Conservation (phyloP, 225 moss, liverwort and hornwort genomes). For the Anthoceros angustus region DNA sequence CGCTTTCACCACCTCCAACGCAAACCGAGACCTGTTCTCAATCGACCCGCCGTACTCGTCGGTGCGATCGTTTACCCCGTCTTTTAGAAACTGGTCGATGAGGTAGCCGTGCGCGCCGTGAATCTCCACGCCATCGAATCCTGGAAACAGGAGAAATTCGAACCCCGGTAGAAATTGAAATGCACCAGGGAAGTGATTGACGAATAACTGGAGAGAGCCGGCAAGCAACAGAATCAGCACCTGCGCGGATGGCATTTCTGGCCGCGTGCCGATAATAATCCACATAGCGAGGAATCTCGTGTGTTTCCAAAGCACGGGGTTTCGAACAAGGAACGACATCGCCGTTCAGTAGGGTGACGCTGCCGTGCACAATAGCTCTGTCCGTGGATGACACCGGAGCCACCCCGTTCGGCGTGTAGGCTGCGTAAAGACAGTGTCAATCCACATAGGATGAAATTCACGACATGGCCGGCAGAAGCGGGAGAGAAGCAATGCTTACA, state of each 20-base stretch:
- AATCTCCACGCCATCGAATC: constrained; percentile 81
- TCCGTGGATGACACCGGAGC: constrained; percentile 5
- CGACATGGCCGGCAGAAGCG: too few species aligned
- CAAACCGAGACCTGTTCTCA: constrained; percentile 26
- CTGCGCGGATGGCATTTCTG: constrained; percentile 42
- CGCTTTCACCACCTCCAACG: constrained; percentile 25
- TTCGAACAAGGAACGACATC: constrained; percentile 19
- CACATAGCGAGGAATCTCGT: constrained; percentile 15
- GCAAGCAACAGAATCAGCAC: too few species aligned
- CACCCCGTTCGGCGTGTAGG: constrained; percentile 5
- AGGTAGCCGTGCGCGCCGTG: constrained; percentile 66
- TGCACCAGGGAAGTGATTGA: too few species aligned
- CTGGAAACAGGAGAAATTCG: too few species aligned
- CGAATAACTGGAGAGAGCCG: too few species aligned
- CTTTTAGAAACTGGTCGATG: constrained; percentile 22
- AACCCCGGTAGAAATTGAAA: too few species aligned
- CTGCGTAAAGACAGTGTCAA: too few species aligned
- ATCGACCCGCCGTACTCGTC: constrained; percentile 15
- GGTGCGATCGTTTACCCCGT: constrained; percentile 20
- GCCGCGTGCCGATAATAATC: constrained; percentile 40
- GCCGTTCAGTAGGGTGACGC: too few species aligned
- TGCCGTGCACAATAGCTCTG: background rate
- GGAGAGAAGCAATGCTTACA: constrained; percentile 19
- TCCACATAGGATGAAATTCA: too few species aligned
- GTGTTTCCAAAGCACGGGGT: constrained; percentile 20